A percentile compares a stretch with the other conserved stretches of the same genome.
phyloP scores from a whole-genome alignment of 2,329 filamentous ascomycete genomes.

The Botrytis fragariae region DNA sequence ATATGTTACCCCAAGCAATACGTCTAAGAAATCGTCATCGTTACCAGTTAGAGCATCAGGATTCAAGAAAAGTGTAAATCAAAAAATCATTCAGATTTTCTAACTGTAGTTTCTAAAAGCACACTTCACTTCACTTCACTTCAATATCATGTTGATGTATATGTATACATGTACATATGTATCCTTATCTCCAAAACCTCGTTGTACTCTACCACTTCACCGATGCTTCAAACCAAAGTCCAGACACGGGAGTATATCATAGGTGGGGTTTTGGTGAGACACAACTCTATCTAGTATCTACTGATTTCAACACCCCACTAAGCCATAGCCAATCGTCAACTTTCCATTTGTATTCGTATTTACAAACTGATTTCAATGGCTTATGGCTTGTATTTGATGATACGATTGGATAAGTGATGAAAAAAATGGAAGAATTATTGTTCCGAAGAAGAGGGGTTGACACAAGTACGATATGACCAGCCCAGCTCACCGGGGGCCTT shows the following conservation, averaged over 20 bases:
- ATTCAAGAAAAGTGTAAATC: not conserved
- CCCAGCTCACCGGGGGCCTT: not conserved
- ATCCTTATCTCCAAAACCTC: not conserved
- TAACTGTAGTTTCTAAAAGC: not conserved
- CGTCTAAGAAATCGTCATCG: constrained; percentile 22
- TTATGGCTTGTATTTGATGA: not conserved
- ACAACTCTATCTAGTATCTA: not conserved
- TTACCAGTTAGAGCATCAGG: not conserved
- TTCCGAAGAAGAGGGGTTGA: not conserved
- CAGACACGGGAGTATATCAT: not conserved
- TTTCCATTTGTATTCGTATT: constrained; percentile 3
- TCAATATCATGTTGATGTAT: too few species aligned
- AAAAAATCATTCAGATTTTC: not conserved
- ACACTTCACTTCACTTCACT: not conserved
- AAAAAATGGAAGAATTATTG: not conserved
- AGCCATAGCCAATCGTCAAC: not conserved
- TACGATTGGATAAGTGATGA: not conserved
- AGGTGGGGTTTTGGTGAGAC: not conserved
- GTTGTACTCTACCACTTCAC: not conserved
- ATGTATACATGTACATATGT: too few species aligned
- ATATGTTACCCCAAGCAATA: constrained; percentile 3
- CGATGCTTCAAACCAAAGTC: not conserved
- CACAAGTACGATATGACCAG: not conserved
- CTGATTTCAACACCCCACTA: not conserved
- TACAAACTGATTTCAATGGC: not conserved